Percentiles rank a stretch among this genome's conserved stretches.
These are phyloP conservation scores for Termitomyces eurrhizus DNA, from an alignment of 768 basidiomycete genomes.

Conservation along the genomic window DNA sequence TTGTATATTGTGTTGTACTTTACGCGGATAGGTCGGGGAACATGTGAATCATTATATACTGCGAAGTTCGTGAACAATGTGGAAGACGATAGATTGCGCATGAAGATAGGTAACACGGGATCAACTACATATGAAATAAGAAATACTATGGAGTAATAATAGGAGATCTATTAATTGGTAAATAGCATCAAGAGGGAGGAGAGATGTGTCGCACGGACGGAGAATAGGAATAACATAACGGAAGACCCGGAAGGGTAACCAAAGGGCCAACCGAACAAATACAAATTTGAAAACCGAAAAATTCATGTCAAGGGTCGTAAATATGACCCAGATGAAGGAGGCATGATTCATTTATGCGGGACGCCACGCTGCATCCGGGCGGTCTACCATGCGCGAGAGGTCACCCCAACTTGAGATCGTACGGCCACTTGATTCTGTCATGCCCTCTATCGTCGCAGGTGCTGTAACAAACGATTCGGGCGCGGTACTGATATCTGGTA, in stretches of 20 bases:
- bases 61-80: background rate
- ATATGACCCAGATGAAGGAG: constrained; percentile 7
- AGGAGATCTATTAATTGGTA: constrained; percentile 25
- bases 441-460: constrained; percentile 53
- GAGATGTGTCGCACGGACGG: background rate
- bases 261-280: background rate
- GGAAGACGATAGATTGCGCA: constrained; percentile 1
- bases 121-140: constrained; percentile 2
- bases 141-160: constrained; percentile 13
- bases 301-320: constrained; percentile 5
- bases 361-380: constrained; percentile 33
- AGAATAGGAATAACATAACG: background rate
- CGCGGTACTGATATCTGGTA: constrained; percentile 65
- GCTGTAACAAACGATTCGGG: constrained; percentile 66
- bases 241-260: background rate
- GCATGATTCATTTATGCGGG: constrained; percentile 30
- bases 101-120: background rate
- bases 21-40: background rate
- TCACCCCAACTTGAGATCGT: constrained; percentile 48
- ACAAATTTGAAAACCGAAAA: constrained; percentile 12
- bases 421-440: constrained; percentile 49
- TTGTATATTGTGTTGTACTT: background rate
- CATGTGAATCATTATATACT: background rate
- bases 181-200: background rate
- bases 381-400: constrained; percentile 38